Conservation (phyloP, 2,329 filamentous ascomycete species). For the Apiospora koreana region DNA sequence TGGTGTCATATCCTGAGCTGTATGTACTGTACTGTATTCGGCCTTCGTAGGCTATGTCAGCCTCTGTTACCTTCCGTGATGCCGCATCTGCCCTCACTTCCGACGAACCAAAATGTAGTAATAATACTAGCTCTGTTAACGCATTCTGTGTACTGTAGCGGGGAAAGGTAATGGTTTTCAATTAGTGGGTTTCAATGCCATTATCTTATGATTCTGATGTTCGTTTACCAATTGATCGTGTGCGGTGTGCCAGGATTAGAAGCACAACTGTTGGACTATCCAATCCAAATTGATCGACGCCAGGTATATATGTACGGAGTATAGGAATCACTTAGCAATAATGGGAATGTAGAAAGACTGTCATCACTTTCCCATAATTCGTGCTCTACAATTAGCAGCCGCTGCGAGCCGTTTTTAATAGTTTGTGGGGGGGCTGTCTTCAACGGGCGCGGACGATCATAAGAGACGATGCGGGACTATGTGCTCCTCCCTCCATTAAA, state of each 20-base stretch:
- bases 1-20: not conserved
- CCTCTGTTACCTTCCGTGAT: not conserved
- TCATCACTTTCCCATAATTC: not conserved
- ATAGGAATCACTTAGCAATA: too few species aligned
- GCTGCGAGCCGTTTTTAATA: constrained; percentile 4
- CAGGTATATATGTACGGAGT: not conserved
- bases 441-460: not conserved
- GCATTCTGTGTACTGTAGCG: not conserved
- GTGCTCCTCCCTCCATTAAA: not conserved
- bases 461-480: not conserved
- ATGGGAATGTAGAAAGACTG: not conserved
- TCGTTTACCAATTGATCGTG: not conserved
- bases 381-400: not conserved
- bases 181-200: not conserved
- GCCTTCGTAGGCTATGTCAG: not conserved
- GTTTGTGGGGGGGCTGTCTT: not conserved
- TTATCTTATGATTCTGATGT: not conserved
- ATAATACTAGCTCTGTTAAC: not conserved
- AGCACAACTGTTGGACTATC: not conserved
- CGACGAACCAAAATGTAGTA: not conserved
- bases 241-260: not conserved
- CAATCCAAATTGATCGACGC: not conserved
- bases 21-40: not conserved
- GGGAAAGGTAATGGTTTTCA: not conserved
- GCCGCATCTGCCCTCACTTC: not conserved